phyloP scores from a whole-genome alignment of 495 filamentous ascomycete species.

The Penicillium daleae region DNA sequence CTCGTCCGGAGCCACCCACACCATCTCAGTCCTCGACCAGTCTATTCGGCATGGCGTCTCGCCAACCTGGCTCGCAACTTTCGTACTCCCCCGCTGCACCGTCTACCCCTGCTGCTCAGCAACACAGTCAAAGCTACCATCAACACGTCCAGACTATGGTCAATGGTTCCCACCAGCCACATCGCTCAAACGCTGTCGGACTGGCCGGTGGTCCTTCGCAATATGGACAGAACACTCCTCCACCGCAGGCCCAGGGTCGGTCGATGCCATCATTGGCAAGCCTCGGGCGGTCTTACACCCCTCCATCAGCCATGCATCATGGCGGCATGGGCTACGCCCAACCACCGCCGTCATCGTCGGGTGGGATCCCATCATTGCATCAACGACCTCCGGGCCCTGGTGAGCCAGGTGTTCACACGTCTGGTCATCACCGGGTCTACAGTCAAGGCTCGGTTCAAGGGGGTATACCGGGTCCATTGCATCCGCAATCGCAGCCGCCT shows the following conservation, averaged over 20 bases:
- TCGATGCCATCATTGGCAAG: slow-evolving; percentile 37
- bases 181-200: slow-evolving; percentile 39
- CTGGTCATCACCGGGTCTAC: slow-evolving; percentile 48
- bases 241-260: slow-evolving; percentile 39
- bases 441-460: slow-evolving; percentile 44
- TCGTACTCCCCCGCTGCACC: slow-evolving; percentile 35
- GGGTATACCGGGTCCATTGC: slow-evolving; percentile 32
- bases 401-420: slow-evolving; percentile 28
- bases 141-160: slow-evolving; percentile 33
- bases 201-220: slow-evolving; percentile 32
- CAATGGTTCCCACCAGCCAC: slow-evolving; percentile 42
- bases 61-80: slow-evolving; percentile 31
- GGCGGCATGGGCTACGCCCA: slow-evolving; percentile 41
- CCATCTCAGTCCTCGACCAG: slow-evolving; percentile 39
- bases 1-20: slow-evolving; percentile 40
- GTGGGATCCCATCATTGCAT: slow-evolving; percentile 39
- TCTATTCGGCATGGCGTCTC: slow-evolving; percentile 38
- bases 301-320: slow-evolving; percentile 41
- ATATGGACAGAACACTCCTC: slow-evolving; percentile 46
- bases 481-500: slow-evolving; percentile 37
- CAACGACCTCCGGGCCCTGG: slow-evolving; percentile 38
- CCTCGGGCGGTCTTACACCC: slow-evolving; percentile 47
- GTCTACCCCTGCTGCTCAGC: slow-evolving; percentile 40
- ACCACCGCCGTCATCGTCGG: slow-evolving; percentile 29
- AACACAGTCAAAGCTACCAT: slow-evolving; percentile 38